Base-by-base conservation (phyloP, 306 rosid species). In the Elaeagnus macrophylla region DNA sequence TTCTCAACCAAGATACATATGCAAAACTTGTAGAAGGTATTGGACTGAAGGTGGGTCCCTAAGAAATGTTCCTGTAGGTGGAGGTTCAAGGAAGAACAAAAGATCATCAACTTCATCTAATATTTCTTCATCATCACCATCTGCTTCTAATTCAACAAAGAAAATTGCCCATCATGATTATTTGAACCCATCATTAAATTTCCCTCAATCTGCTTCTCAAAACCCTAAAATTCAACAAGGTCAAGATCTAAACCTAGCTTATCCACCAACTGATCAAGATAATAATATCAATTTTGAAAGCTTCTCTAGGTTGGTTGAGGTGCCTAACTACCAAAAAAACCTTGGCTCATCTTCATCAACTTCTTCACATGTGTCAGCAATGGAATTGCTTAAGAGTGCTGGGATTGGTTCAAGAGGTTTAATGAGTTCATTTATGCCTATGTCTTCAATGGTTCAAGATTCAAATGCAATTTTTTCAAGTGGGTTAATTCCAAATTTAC, bases 31-130 rank as follows among this genome's bases (percentile, higher is more conserved):
- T 64, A 62, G 94, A 57, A 87, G 99, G 84, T 93, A 93, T 62
- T 93, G 99, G 99, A 93, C 99, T 63, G 95, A 85, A 47, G 99
- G 99, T 60, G 99, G 99, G 3, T 87, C 99, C 17, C 62, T 93
- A 32, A 84, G 99, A 57, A 93, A 82, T 62, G 94, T 93, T 64
- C 99, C 99, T 8, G 99, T 93, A 0, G 99, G 99, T 60, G 99
- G 99, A 41, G 96, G 96, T 16, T 87, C 99, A 10, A 75, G 99
- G 72, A 91, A 91, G 73, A 93, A 87, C 83, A 93, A 87, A 63
- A 80, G 94, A 65, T 72, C 95, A 8, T 35, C 71, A 4, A 58
- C 89, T 7, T 48, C 73, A 12, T 20, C 76, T 1, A 25, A 1
- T 25, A 25, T 25, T 25, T 13, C 77, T 0, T 39, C 77, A 3